A percentile compares a stretch with the other conserved stretches of the same genome.
Evolutionary conservation across 495 filamentous ascomycete genomes (phyloP).

Genomic region (Xylaria grammica): DNA sequence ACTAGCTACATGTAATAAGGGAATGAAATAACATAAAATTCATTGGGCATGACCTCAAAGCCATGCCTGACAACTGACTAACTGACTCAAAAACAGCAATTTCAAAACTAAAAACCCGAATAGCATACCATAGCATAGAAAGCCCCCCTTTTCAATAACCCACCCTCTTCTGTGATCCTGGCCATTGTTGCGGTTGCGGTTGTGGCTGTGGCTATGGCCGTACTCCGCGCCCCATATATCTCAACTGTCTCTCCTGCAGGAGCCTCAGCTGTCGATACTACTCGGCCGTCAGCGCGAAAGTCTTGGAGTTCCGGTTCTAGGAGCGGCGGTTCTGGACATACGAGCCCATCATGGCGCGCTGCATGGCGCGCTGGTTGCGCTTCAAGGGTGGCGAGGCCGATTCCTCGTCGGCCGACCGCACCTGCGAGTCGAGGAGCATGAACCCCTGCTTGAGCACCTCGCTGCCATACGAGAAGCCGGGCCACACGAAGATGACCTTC

Average conservation of each 20-base stretch:
- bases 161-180: too few relatives aligned
- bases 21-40: too few relatives aligned
- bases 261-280: conserved; percentile 2
- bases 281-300: not conserved
- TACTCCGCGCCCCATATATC: too few relatives aligned
- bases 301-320: not conserved
- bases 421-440: conserved; percentile 19
- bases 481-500: conserved; percentile 14
- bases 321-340: not conserved
- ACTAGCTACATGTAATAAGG: too few relatives aligned
- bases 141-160: too few relatives aligned
- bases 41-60: too few relatives aligned
- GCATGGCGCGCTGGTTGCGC: conserved; percentile 13
- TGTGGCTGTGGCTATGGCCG: too few relatives aligned
- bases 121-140: too few relatives aligned
- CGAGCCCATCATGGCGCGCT: not conserved
- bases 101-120: too few relatives aligned
- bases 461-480: conserved; percentile 14
- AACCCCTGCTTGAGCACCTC: conserved; percentile 20
- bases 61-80: too few relatives aligned
- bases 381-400: conserved; percentile 10
- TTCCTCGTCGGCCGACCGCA: not conserved
- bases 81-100: too few relatives aligned
- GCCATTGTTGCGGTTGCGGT: too few relatives aligned
- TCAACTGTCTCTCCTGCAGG: conserved; percentile 15